Base-by-base conservation (phyloP, 345 rosid genomes). In the Gossypium anomalum region DNA sequence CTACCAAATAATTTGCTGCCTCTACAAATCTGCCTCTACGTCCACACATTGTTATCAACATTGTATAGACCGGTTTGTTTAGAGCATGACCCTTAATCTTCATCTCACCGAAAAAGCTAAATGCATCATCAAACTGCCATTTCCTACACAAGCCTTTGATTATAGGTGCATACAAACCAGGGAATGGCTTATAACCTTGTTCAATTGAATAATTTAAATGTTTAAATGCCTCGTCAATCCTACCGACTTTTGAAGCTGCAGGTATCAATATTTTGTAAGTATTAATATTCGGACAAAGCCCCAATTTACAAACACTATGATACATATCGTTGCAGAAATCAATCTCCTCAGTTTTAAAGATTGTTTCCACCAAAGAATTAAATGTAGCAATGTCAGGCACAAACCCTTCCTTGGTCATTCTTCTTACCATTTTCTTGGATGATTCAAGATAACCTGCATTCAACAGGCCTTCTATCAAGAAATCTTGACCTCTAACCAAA, bases 31-130 rank as follows among this genome's bases (percentile, higher is more conserved):
- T 1, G 76, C 97, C 98, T 63, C 95, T 96, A 2, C 94, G 92
- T 8, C 96, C 96, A 73, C 96, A 89, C 96, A 93, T 84, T 4
- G 96, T 92, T 22, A 94, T 91, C 89, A 93, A 34, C 98, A 92
- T 94, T 0, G 98, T 91, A 75, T 89, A 94, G 43, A 92, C 96
- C 0, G 98, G 96, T 77, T 97, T 86, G 64, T 93, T 93, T 2
- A 97, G 98, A 9, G 91, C 91, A 70, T 93, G 93, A 49, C 96
- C 97, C 81, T 87, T 95, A 51, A 84, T 85, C 74, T 92, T 91
- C 95, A 94, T 92, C 43, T 94, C 98, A 56, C 93, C 82, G 14
- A 94, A 93, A 78, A 93, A 91, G 80, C 97, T 85, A 77, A 91
- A 86, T 0, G 92, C 98, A 78, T 94, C 97, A 82, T 91, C 92